Base-by-base conservation (phyloP, 495 filamentous ascomycete genomes). In the Glarea lozoyensis region DNA sequence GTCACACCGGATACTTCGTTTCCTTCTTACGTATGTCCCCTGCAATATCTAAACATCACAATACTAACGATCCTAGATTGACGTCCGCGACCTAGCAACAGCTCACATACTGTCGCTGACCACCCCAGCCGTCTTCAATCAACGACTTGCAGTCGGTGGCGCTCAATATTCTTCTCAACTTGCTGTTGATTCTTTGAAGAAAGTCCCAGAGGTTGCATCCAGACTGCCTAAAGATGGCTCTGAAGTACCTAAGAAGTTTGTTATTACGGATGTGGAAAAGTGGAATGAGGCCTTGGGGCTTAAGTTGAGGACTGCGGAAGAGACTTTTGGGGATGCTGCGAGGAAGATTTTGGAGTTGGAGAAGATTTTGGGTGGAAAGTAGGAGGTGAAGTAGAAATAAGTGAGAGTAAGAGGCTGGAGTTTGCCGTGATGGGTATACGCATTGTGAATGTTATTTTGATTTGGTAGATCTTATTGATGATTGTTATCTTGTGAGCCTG, bases 71-170 rank as follows among this genome's bases (percentile, higher is more conserved):
- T 2, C 6, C 12, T 29, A 67, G 50, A 56, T 68, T 16, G 62
- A 66, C 30, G 59, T 64, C 31, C 62, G 62, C 18, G 67, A 64
- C 37, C 54, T 67, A 9, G 62, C 64, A 9, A 48, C 45, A 6
- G 58, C 60, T 5, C 67, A 69, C 39, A 47, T 66, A 34, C 39
- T 51, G 13, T 55, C 64, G 0, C 39, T 66, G 4, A 59, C 45
- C 5, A 54, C 45, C 6, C 48, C 59, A 4, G 55, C 43, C 0
- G 54, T 56, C 0, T 44, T 46, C 0, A 60, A 62, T 35, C 55
- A 67, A 24, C 54, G 60, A 10, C 59, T 64, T 12, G 4, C 61
- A n/a, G 51, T 65, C 1, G 64, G 61, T 1, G 46, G 58, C 11
- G 49, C 43, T 9, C 48, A 50, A 1, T 60, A 62, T 42, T 53